These are phyloP conservation scores for Protomyces pachydermus DNA, from an alignment of 1,139 yeast species.

Conservation along the genomic window DNA sequence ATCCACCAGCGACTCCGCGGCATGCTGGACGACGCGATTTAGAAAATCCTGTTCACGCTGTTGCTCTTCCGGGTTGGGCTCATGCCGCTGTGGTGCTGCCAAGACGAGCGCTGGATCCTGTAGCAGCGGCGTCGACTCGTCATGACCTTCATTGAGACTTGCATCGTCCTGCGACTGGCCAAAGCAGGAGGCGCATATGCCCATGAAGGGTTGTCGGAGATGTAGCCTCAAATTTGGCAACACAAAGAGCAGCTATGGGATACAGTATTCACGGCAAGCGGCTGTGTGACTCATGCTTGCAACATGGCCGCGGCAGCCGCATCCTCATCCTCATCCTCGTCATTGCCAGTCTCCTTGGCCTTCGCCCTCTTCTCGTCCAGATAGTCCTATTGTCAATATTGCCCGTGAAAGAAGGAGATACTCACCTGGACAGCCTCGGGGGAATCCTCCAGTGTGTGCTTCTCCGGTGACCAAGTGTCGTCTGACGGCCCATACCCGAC, in stretches of 20 bases:
- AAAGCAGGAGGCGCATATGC: constrained; percentile 1
- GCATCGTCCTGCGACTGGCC: not conserved
- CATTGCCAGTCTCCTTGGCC: not conserved
- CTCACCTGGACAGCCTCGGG: not conserved
- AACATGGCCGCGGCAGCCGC: not conserved
- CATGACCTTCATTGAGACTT: not conserved
- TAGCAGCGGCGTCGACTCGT: not conserved
- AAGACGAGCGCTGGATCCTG: not conserved
- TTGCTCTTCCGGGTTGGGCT: not conserved
- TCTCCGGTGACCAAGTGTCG: not conserved
- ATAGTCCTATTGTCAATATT: not conserved
- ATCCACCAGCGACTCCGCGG: not conserved
- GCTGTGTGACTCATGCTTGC: not conserved
- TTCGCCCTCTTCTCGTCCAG: not conserved
- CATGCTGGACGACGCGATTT: not conserved
- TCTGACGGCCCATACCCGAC: not conserved
- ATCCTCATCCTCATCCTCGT: not conserved
- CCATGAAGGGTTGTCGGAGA: not conserved
- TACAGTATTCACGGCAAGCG: too few relatives aligned
- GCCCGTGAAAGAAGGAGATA: not conserved
- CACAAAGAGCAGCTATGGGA: too few relatives aligned
- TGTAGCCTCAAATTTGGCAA: not conserved
- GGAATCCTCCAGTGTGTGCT: not conserved
- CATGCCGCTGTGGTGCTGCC: not conserved
- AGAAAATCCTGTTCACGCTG: not conserved